Evolutionary conservation across 805 yeast species (phyloP).

Genomic region (Hanseniaspora hatyaiensis): DNA sequence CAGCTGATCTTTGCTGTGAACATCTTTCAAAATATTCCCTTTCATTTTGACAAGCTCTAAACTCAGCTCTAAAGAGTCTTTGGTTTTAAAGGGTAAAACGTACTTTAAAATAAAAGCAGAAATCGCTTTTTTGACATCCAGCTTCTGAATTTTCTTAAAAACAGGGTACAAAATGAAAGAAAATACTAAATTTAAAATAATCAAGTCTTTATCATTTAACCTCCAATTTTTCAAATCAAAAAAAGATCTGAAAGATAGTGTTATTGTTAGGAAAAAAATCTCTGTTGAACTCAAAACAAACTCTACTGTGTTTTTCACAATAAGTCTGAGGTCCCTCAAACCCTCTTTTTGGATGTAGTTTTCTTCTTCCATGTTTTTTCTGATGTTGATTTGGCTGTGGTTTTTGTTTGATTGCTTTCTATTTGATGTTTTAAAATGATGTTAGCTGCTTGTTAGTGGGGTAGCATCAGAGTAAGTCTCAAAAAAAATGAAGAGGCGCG

Average conservation of each 20-base stretch:
- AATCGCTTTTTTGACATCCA: background rate
- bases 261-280: background rate
- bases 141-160: background rate
- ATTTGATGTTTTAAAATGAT: too few relatives aligned
- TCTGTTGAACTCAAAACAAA: background rate
- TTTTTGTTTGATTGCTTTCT: background rate
- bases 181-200: background rate
- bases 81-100: background rate
- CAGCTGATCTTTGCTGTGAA: background rate
- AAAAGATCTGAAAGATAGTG: background rate
- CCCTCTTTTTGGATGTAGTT: slow-evolving; percentile 6
- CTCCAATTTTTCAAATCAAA: background rate
- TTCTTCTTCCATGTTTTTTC: background rate
- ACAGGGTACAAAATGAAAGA: background rate
- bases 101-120: background rate
- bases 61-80: background rate
- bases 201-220: background rate
- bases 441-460: too few relatives aligned
- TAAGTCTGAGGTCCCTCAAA: background rate
- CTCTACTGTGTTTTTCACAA: background rate
- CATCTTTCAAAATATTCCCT: background rate
- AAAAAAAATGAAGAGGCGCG: too few relatives aligned
- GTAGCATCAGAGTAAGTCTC: too few relatives aligned
- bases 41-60: slow-evolving; percentile 3
- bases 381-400: background rate